Conservation (phyloP, 2,329 filamentous ascomycete species). For the Kalmusia sp. region DNA sequence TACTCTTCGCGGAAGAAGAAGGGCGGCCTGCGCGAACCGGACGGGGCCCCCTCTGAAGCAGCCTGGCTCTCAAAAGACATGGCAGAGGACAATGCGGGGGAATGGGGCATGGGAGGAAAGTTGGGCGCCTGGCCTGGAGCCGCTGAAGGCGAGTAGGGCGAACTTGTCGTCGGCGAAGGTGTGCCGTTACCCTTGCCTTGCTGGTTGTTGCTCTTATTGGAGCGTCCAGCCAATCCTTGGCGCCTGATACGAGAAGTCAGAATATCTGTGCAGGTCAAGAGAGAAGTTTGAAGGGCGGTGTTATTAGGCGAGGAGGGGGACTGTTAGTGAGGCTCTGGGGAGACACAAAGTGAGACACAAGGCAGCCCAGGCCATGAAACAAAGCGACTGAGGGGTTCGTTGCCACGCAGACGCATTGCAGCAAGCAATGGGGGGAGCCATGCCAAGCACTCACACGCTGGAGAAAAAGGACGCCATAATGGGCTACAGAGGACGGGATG, state of each 20-base stretch:
- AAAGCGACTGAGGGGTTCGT: slow-evolving; percentile 31
- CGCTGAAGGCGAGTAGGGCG: slow-evolving; percentile 41
- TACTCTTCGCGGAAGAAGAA: slow-evolving; percentile 78
- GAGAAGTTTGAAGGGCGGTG: slow-evolving; percentile 1
- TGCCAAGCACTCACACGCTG: slow-evolving; percentile 51
- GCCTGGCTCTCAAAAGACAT: slow-evolving; percentile 72
- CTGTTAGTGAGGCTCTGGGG: slow-evolving; percentile 10
- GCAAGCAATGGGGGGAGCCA: slow-evolving; percentile 33
- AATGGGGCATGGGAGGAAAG: slow-evolving; percentile 46
- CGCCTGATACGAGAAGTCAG: slow-evolving; percentile 37
- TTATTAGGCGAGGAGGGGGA: slow-evolving; percentile 17
- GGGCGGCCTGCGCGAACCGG: slow-evolving; percentile 70
- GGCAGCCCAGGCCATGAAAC: slow-evolving; percentile 34
- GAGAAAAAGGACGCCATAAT: slow-evolving; percentile 51
- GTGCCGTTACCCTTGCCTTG: slow-evolving; percentile 43
- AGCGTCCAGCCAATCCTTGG: slow-evolving; percentile 52
- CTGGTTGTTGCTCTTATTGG: slow-evolving; percentile 48
- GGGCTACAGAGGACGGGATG: slow-evolving; percentile 12
- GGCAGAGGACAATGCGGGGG: slow-evolving; percentile 46
- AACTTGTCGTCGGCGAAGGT: slow-evolving; percentile 42
- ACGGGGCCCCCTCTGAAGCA: slow-evolving; percentile 47
- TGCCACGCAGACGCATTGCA: slow-evolving; percentile 24
- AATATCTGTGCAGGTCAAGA: slow-evolving; percentile 18
- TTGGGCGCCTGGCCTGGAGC: slow-evolving; percentile 40
- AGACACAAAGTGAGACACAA: slow-evolving; percentile 25